Evolutionary conservation across 2,329 filamentous ascomycete genomes (phyloP).

Genomic region (Magnaporthiopsis rhizophila): DNA sequence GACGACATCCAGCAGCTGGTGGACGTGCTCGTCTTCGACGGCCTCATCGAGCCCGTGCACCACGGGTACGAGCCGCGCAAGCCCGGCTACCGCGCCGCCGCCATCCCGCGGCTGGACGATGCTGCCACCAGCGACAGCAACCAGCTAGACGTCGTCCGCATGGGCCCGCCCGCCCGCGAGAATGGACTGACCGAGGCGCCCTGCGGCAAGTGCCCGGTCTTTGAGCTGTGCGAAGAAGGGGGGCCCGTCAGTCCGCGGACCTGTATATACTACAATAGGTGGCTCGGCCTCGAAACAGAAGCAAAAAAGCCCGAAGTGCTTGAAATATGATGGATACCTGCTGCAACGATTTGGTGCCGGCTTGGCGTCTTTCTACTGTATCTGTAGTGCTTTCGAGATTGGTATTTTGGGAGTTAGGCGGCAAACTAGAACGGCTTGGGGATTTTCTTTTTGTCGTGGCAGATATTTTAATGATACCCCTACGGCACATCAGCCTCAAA

Average conservation of each 20-base stretch:
- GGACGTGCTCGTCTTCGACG: conserved; percentile 83
- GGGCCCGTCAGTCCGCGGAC: conserved; percentile 84
- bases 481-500: background rate
- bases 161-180: conserved; percentile 33
- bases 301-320: conserved; percentile 1
- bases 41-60: conserved; percentile 57
- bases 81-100: conserved; percentile 43
- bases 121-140: conserved; percentile 25
- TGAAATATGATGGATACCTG: background rate
- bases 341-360: background rate
- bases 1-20: conserved; percentile 78
- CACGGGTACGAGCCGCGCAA: conserved; percentile 39
- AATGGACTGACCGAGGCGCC: conserved; percentile 84
- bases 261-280: conserved; percentile 85
- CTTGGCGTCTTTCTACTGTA: background rate
- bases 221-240: conserved; percentile 83
- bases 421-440: background rate
- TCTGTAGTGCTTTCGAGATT: background rate
- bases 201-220: conserved; percentile 87
- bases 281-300: conserved; percentile 51
- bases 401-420: background rate
- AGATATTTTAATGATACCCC: background rate
- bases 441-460: background rate
- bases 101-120: conserved; percentile 35
- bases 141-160: conserved; percentile 15